Evolutionary conservation across 441 rosid species (phyloP).

Genomic region (Bocquillonia castaneifolia): DNA sequence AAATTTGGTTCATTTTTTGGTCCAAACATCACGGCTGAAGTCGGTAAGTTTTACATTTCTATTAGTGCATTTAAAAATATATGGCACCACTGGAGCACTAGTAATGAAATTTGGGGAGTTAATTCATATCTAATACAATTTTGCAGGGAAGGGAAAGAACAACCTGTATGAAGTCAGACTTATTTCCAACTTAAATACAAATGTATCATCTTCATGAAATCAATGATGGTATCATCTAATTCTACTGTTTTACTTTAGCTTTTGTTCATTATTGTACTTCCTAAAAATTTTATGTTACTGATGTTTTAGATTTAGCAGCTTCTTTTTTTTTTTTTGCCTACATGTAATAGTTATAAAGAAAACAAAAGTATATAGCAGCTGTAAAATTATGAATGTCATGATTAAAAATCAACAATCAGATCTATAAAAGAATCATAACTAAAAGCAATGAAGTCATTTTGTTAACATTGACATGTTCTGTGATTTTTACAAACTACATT

Average conservation of each 20-base stretch:
- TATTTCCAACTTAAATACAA: constrained; percentile 48
- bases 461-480: too few species aligned
- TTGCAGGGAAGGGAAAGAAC: constrained; percentile 63
- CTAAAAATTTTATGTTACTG: constrained; percentile 18
- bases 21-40: constrained; percentile 76
- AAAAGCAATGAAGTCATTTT: neutral
- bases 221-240: constrained; percentile 12
- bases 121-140: constrained; percentile 8
- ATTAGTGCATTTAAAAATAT: neutral
- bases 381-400: neutral
- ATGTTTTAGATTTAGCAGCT: constrained; percentile 9
- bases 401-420: neutral
- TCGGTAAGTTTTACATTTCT: constrained; percentile 43
- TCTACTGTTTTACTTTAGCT: constrained; percentile 18
- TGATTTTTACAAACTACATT: too few species aligned
- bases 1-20: constrained; percentile 92
- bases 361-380: neutral
- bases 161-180: constrained; percentile 69
- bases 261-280: neutral
- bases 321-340: neutral
- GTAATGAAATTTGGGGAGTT: too few species aligned
- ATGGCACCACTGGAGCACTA: too few species aligned
- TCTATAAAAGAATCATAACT: neutral
- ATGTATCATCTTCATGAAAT: constrained; percentile 40
- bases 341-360: constrained; percentile 1